Base-by-base conservation (phyloP, 1,139 yeast genomes). In the Candida sp. region DNA sequence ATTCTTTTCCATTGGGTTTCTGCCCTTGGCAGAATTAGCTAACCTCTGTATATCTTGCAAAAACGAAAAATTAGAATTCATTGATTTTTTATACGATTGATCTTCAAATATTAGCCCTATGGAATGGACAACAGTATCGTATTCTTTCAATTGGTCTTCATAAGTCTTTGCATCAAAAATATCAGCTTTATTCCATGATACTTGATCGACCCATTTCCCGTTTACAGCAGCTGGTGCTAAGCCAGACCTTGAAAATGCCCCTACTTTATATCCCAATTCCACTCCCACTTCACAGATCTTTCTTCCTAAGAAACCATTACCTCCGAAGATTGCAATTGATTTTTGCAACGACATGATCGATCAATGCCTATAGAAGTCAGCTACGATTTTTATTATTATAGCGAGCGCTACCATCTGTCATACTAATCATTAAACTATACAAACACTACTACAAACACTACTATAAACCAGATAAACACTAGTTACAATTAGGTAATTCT, bases 221-320 rank as follows among this genome's bases (percentile, higher is more conserved):
- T 51, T 50, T 3, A 49, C 43, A 4, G 43, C 32, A 23, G 54
- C 52, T 2, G 89, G 87, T n/a, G 81, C 72, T 11, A 57, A 61
- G 1, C 90, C 90, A 1, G 85, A 76, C 47, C 75, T 63, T 54
- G 87, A 78, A 34, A 85, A 64, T 0, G 95, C 77, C 0, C 81
- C 74, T 2, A 87, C 93, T 9, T 73, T 63, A 61, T 74, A 79
- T 0, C 95, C 96, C 35, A 78, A 64, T 23, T 63, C 66, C 3
- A 85, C 64, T 0, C 88, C 96, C 2, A 75, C 74, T 55, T 82
- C 82, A 56, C 95, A 87, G 12, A 90, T 81, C 46, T 87, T 77
- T 46, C 77, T 77, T 21, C 89, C 88, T 19, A 90, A 64, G 57
- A 87, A 87, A 4, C 97, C 97, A 47, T 81, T 82, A 0, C 97